Evolutionary conservation across 2,329 filamentous ascomycete genomes (phyloP), one percentile per base, ranked within the genome.

Genomic region (Apiospora aurea): DNA sequence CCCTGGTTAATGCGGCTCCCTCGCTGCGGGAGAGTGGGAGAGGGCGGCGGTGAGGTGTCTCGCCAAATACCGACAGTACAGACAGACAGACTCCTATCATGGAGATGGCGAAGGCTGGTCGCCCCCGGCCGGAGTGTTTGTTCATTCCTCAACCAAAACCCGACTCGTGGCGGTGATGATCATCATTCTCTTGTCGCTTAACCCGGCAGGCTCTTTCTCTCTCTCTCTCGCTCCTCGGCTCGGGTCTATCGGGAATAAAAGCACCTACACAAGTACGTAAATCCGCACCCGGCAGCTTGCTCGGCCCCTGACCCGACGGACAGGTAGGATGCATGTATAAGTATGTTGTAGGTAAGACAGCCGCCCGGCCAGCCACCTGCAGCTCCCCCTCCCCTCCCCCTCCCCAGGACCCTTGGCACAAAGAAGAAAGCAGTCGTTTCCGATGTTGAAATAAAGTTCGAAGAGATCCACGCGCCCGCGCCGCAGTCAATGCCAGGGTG

Each of bases 401-500:
- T 14, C 16, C 46, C 46, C 46, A 49, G 46, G 7, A 49, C 46
- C 46, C 46, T 49, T n/a, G 46, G n/a, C 46, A 1, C 26, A 49
- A 8, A 49, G 21, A 47, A 47, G 44, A 49, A 49, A 49, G 10
- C 46, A 49, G 21, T 49, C 46, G 21, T 49, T 49, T 21, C 21
- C 21, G 46, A n/a, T 11, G 46, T 49, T 10, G 46, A 49, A 49
- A 49, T 49, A 49, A n/a, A 49, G 46, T 49, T 49, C 46, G 4
- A 38, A 38, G 2, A 49, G 46, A 49, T 49, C 46, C 46, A 49
- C 46, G 46, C 57, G 57, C 34, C 34, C 57, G 34, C 57, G 57
- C 57, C 57, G 57, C 57, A 41, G 13, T 24, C 57, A n/a, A 49
- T 21, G 34, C 57, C 57, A 64, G 57, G 57, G 57, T 26, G 7